Evolutionary conservation across 441 rosid genomes (phyloP), one percentile per base, ranked within the genome.

Genomic region (Daphne laureola): DNA sequence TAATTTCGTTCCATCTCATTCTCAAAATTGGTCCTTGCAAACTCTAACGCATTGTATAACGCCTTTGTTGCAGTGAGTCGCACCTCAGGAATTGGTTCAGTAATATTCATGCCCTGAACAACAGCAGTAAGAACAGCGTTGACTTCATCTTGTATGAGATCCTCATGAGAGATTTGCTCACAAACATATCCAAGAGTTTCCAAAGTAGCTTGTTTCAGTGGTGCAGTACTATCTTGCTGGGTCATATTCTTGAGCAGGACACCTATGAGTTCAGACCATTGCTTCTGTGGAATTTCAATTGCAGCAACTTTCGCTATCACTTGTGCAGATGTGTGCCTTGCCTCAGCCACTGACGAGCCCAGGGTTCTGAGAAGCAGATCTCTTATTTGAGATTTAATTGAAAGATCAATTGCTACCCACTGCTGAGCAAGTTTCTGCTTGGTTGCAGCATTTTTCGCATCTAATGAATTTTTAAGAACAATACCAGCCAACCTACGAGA

Each of bases 131-230:
- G 95, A 46, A 91, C 82, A 48, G 82, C 71, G 53, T 85, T 91
- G 50, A 91, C 96, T 67, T 86, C 96, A 43, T 84, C 89, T 66
- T 90, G 96, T 59, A 70, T 78, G 18, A 89, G 83, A 70, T 81
- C 88, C 59, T 84, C 74, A 60, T 84, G 84, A 11, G 94, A 86
- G 56, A 88, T 86, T 67, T 81, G 95, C 64, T 91, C 98, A 61
- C 98, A 91, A 53, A 91, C 79, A 66, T 82, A 91, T n/a, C 98
- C 98, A 41, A 88, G 83, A 46, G 96, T 72, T 68, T 91, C 98
- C 38, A 88, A 59, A 3, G 96, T 91, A 1, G 96, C 84, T 71
- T 91, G 98, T 66, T 90, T 90, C 71, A 87, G 57, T 42, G 70
- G 69, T 31, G 82, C 71, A 38, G 75, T 67, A 48, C 74, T 77